Evolutionary conservation across 306 rosid genomes (phyloP).

Genomic region (Quercus alba): DNA sequence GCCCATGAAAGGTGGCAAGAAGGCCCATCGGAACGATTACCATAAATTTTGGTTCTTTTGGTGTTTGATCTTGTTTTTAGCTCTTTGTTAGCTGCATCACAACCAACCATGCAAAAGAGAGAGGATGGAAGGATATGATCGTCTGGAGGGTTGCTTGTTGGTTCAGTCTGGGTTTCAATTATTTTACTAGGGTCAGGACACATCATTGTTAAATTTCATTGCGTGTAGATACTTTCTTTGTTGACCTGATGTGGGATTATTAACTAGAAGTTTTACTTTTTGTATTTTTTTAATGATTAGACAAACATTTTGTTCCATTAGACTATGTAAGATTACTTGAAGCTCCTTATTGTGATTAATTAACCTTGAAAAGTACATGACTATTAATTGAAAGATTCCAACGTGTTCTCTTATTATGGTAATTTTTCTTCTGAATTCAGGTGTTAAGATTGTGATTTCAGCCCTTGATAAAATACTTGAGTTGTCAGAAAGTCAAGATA

Average conservation of each 20-base stretch:
- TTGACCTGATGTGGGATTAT: background rate
- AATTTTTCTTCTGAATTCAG: constrained; percentile 40
- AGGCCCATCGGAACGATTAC: too few species aligned
- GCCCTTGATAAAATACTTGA: constrained; percentile 63
- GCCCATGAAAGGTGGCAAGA: too few species aligned
- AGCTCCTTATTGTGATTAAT: background rate
- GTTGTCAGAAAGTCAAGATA: constrained; percentile 52
- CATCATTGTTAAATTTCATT: background rate
- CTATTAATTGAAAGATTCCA: background rate
- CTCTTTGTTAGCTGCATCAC: too few species aligned
- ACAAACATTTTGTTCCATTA: background rate
- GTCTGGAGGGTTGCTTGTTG: too few species aligned
- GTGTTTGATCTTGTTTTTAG: too few species aligned
- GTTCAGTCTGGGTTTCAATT: too few species aligned
- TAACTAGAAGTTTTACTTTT: background rate
- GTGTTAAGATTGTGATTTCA: constrained; percentile 52
- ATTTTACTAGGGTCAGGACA: too few species aligned
- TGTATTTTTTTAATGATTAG: background rate
- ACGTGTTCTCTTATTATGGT: constrained; percentile 10
- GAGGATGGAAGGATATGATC: too few species aligned
- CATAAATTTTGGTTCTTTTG: too few species aligned
- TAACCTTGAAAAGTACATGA: background rate
- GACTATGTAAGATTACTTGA: background rate
- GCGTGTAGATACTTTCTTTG: background rate
- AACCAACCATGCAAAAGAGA: too few species aligned